Evolutionary conservation across 257 asterid genomes (phyloP), one percentile per base, ranked within the genome.

Genomic region (Echites panduratus): DNA sequence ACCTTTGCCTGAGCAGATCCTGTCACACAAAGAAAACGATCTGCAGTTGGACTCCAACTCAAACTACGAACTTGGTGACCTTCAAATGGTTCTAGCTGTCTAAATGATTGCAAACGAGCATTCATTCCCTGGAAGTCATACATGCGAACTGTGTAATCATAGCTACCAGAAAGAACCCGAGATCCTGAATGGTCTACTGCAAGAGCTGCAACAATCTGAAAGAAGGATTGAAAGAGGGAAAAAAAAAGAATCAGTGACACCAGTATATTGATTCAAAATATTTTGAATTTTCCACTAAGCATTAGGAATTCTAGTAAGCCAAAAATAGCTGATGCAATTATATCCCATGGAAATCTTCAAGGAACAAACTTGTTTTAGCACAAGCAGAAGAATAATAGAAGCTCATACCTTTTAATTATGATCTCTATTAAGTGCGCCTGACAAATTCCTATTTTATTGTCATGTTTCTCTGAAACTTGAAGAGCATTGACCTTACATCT

Each of bases 1-100:
- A 91, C 99, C 96, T 94, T 94, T 77, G 97, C 96, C 84, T 94
- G 99, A 75, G 98, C 99, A 69, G 99, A 94, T 71, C 99, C 99
- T 73, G 97, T 91, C 70, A 94, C 96, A 71, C 99, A 94, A 81
- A 94, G 84, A 85, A 94, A 94, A 8, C 89, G 87, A 82, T 90
- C 99, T 4, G 98, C 71, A 12, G 97, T 86, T 48, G 99, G 99
- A 81, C 99, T 94, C 99, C 99, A 94, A 82, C 99, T 91, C 87
- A 94, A 84, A 82, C 89, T 82, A 70, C 98, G 99, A 77, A 94
- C 79, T 91, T 91, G 99, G 82, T 94, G 98, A 64, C 98, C 99
- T 88, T 94, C 99, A 82, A 66, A 91, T 66, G 99, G 99, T 80
- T 94, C 99, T 12, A 94, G 80, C 86, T 94, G 93, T 83, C 99